Percentiles rank a stretch among this genome's conserved stretches.
Evolutionary conservation across 2,329 filamentous ascomycete genomes (phyloP).

Genomic region (Elsinoe perseae): DNA sequence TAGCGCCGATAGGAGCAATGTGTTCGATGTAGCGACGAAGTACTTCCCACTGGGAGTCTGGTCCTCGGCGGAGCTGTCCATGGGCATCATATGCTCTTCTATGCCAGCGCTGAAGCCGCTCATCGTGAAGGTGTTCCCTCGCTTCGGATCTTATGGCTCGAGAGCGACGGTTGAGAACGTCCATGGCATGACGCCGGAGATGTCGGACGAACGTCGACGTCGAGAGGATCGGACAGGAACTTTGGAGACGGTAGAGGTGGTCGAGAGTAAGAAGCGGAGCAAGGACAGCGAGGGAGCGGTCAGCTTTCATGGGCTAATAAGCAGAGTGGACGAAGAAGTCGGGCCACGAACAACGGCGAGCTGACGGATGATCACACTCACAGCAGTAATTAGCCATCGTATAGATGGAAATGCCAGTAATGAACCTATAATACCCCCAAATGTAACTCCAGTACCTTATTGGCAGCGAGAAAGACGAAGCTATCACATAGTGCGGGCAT

Average conservation of each 20-base stretch:
- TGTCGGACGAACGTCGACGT: not conserved
- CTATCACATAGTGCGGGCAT: no score
- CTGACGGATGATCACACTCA: not conserved
- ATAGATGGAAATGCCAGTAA: no score
- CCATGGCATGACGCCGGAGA: constrained; percentile 5
- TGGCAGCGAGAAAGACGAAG: no score
- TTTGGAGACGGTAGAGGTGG: not conserved
- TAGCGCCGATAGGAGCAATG: constrained; percentile 18
- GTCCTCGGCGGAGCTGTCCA: constrained; percentile 37
- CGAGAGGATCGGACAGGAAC: not conserved
- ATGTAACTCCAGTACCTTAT: no score
- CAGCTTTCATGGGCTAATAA: not conserved
- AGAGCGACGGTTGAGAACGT: not conserved
- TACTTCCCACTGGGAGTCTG: constrained; percentile 28
- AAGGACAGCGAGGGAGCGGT: not conserved
- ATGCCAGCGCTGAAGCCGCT: constrained; percentile 38
- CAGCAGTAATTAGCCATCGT: no score
- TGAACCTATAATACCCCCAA: no score
- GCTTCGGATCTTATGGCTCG: not conserved
- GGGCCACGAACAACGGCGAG: not conserved
- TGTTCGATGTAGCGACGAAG: constrained; percentile 19
- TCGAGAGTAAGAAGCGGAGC: not conserved
- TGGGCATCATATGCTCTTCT: constrained; percentile 39
- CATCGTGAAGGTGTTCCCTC: constrained; percentile 30
- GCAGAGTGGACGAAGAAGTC: not conserved